Evolutionary conservation across 176 grass and related monocot species (phyloP).

Genomic region (Oryza brachyantha): DNA sequence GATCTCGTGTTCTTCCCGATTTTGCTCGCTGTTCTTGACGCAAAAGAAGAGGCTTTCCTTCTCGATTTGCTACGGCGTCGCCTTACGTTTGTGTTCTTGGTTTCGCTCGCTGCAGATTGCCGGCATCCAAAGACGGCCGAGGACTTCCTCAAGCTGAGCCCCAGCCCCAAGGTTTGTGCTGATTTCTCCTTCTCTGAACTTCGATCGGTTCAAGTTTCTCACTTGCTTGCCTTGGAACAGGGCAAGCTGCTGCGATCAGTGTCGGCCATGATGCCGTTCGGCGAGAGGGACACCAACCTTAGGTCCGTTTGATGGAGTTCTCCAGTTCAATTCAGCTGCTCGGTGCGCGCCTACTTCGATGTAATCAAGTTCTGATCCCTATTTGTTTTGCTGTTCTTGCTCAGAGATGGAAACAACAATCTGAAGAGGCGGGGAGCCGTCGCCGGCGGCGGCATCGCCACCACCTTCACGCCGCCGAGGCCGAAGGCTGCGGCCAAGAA

Average conservation of each 20-base stretch:
- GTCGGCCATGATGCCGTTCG: constrained; percentile 73
- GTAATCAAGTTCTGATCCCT: constrained; percentile 6
- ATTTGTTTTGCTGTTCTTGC: constrained; percentile 23
- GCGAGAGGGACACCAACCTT: constrained; percentile 54
- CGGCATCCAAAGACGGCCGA: constrained; percentile 69
- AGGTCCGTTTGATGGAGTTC: constrained; percentile 43
- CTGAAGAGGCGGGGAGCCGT: constrained; percentile 62
- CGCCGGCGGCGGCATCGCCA: constrained; percentile 13
- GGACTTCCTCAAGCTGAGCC: constrained; percentile 59
- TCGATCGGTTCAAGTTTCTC: background rate
- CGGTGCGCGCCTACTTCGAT: background rate
- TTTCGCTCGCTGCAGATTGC: constrained; percentile 56
- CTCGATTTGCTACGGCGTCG: background rate
- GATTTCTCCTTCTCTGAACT: background rate
- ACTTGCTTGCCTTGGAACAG: constrained; percentile 33
- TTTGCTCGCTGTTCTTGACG: background rate
- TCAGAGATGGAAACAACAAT: constrained; percentile 54
- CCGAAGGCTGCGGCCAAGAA: constrained; percentile 50
- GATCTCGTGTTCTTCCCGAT: background rate
- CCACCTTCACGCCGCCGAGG: constrained; percentile 35
- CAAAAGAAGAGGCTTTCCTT: background rate
- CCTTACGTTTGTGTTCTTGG: constrained; percentile 1
- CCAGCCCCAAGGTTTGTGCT: constrained; percentile 67
- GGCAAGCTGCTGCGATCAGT: constrained; percentile 70
- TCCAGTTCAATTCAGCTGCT: background rate